Percentiles rank a stretch among this genome's conserved stretches.
phyloP scores from a whole-genome alignment of 1,139 yeast genomes.

The Eremothecium coryli region DNA sequence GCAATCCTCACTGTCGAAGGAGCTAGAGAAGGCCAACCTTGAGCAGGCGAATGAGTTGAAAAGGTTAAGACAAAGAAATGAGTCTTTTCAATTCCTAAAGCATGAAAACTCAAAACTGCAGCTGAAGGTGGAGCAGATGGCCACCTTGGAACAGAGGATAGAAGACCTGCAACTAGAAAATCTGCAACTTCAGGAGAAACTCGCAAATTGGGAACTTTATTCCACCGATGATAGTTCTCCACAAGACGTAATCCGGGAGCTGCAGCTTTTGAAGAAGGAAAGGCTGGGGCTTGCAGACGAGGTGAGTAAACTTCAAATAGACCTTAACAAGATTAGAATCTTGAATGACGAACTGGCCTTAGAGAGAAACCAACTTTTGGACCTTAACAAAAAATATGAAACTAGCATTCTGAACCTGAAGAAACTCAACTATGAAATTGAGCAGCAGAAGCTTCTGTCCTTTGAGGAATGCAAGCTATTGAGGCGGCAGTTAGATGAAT shows the following conservation, averaged over 20 bases:
- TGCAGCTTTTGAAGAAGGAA: slow-evolving; percentile 34
- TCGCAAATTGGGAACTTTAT: slow-evolving; percentile 22
- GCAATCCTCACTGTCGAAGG: slow-evolving; percentile 47
- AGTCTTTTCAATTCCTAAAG: slow-evolving; percentile 43
- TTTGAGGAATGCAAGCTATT: slow-evolving; percentile 53
- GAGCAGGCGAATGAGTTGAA: slow-evolving; percentile 41
- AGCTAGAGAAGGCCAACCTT: slow-evolving; percentile 44
- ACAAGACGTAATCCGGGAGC: slow-evolving; percentile 32
- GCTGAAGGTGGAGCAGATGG: slow-evolving; percentile 36
- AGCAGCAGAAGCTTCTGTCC: slow-evolving; percentile 47
- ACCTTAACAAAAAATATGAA: slow-evolving; percentile 24
- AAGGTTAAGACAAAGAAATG: slow-evolving; percentile 35
- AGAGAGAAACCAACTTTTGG: slow-evolving; percentile 32
- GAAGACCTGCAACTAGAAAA: slow-evolving; percentile 47
- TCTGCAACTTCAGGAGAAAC: slow-evolving; percentile 36
- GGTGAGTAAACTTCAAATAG: slow-evolving; percentile 28
- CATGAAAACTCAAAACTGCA: slow-evolving; percentile 40
- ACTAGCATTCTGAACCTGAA: slow-evolving; percentile 32
- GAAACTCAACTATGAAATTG: slow-evolving; percentile 37
- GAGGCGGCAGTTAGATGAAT: slow-evolving; percentile 40
- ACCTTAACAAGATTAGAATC: slow-evolving; percentile 24
- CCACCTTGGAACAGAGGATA: slow-evolving; percentile 39
- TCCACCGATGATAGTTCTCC: slow-evolving; percentile 27
- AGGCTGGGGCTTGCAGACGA: slow-evolving; percentile 36
- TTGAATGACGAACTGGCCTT: slow-evolving; percentile 32